These are phyloP conservation scores for Solanum infundibuliforme DNA, from an alignment of 257 asterid genomes.

Conservation along the genomic window DNA sequence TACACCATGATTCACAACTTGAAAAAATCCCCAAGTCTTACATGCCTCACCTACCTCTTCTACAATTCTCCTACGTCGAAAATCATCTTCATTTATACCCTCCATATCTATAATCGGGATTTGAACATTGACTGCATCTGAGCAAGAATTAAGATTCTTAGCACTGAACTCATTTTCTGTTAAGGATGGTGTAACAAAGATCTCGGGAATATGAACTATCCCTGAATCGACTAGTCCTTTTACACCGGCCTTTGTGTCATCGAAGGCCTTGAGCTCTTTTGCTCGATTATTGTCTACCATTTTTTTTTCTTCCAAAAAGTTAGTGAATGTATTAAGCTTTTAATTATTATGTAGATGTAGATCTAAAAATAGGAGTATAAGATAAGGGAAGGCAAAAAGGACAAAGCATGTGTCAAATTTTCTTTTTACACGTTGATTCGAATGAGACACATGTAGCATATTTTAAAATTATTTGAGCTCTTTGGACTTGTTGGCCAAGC, in stretches of 20 bases:
- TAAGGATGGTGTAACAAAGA: background rate
- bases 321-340: background rate
- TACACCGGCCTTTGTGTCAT: constrained; percentile 1
- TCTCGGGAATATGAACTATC: background rate
- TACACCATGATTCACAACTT: constrained; percentile 11
- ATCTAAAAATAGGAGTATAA: background rate
- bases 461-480: too few species aligned
- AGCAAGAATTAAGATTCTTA: background rate
- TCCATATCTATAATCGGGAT: background rate
- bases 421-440: too few species aligned
- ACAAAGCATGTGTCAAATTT: background rate
- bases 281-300: background rate
- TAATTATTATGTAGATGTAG: background rate
- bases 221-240: constrained; percentile 7
- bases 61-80: background rate
- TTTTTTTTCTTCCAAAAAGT: background rate
- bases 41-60: constrained; percentile 3
- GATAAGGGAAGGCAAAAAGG: background rate
- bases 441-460: too few species aligned
- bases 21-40: constrained; percentile 8
- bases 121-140: background rate
- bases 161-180: background rate
- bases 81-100: background rate
- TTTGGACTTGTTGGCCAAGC: too few species aligned
- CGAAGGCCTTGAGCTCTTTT: background rate